These are phyloP conservation scores for Pseudogymnoascus verrucosus DNA, from an alignment of 2,329 filamentous ascomycete genomes.

Conservation along the genomic window DNA sequence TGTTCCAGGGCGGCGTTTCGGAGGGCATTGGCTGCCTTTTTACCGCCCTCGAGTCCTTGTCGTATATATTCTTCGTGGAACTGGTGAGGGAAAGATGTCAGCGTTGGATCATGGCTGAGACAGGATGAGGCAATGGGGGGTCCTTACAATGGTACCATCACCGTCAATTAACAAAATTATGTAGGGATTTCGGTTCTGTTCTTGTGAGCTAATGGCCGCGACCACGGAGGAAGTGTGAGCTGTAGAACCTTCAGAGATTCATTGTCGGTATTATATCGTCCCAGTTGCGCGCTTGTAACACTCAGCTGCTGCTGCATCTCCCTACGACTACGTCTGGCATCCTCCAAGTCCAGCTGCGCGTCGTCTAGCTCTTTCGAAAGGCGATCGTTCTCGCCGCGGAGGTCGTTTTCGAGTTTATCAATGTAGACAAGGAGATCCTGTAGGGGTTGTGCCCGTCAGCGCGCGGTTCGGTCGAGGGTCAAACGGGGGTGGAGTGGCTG, in stretches of 20 bases:
- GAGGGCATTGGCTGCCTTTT: constrained; percentile 36
- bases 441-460: neutral
- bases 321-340: constrained; percentile 40
- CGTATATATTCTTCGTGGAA: constrained; percentile 49
- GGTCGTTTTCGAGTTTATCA: constrained; percentile 36
- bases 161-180: constrained; percentile 55
- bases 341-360: constrained; percentile 41
- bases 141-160: constrained; percentile 50
- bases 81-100: constrained; percentile 29
- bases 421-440: constrained; percentile 42
- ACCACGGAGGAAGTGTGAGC: neutral
- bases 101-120: neutral
- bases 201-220: constrained; percentile 10
- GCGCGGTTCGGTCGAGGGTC: neutral
- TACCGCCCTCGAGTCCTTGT: constrained; percentile 40
- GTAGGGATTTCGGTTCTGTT: constrained; percentile 44
- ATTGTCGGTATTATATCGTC: constrained; percentile 32
- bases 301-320: constrained; percentile 43
- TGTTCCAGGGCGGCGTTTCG: constrained; percentile 40
- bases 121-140: constrained; percentile 6
- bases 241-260: constrained; percentile 39
- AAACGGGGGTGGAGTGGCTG: neutral
- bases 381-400: constrained; percentile 37
- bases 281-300: constrained; percentile 31
- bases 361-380: constrained; percentile 37